Percentiles rank a stretch among this genome's conserved stretches.
These are phyloP conservation scores for Syzygium grande DNA, from an alignment of 345 rosid species.

Conservation along the genomic window DNA sequence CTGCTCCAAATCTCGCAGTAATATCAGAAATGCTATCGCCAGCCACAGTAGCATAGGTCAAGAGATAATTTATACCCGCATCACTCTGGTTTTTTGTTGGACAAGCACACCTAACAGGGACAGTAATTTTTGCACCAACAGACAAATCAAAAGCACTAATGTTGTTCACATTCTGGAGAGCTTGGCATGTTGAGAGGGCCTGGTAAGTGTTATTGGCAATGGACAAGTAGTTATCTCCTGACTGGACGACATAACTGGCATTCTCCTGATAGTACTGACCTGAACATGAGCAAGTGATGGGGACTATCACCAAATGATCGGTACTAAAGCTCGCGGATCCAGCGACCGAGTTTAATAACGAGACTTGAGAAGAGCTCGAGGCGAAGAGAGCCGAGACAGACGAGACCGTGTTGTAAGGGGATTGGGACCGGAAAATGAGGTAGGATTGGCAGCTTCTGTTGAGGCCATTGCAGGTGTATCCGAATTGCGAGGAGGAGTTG, in stretches of 20 bases:
- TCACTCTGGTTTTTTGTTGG: slow-evolving; percentile 27
- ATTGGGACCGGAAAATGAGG: slow-evolving; percentile 51
- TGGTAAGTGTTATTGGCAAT: slow-evolving; percentile 57
- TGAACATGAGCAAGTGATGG: slow-evolving; percentile 67
- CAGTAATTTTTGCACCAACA: slow-evolving; percentile 23
- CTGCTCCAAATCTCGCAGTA: slow-evolving; percentile 8
- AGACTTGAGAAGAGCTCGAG: slow-evolving; percentile 32
- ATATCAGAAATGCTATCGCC: neutral
- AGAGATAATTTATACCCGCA: slow-evolving; percentile 18
- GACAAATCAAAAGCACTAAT: slow-evolving; percentile 6
- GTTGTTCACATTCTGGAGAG: slow-evolving; percentile 32
- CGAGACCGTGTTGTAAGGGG: slow-evolving; percentile 37
- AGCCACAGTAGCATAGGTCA: slow-evolving; percentile 8
- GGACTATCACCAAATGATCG: slow-evolving; percentile 45
- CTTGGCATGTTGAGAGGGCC: slow-evolving; percentile 81
- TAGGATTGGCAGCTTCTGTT: slow-evolving; percentile 50
- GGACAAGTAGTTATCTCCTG: neutral
- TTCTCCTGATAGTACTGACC: slow-evolving; percentile 40
- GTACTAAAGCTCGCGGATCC: slow-evolving; percentile 21
- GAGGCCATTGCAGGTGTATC: slow-evolving; percentile 68
- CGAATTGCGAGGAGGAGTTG: slow-evolving; percentile 41
- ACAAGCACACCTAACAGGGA: slow-evolving; percentile 44
- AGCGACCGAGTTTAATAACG: slow-evolving; percentile 37
- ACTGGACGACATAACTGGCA: slow-evolving; percentile 34
- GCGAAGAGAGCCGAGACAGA: slow-evolving; percentile 48